phyloP scores from a whole-genome alignment of 129 eudicot species.

The Lonicera japonica region DNA sequence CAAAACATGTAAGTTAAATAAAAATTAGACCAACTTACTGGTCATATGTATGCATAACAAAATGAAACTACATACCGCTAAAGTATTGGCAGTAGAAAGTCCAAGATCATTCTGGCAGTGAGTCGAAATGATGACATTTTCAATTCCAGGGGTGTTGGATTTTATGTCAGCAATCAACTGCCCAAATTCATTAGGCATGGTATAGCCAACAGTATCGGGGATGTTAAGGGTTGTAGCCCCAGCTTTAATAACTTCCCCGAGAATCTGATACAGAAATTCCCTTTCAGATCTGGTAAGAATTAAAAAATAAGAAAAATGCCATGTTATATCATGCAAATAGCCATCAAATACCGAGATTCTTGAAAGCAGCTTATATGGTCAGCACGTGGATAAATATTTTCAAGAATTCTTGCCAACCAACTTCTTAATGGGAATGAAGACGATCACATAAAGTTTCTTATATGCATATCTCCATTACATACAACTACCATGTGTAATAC shows the following conservation, averaged over 20 bases:
- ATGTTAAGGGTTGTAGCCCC: constrained; percentile 91
- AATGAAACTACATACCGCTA: constrained; percentile 41
- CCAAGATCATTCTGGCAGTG: constrained; percentile 98
- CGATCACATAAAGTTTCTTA: too few relatives aligned
- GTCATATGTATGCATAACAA: not conserved
- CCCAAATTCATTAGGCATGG: constrained; percentile 66
- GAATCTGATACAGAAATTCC: constrained; percentile 69
- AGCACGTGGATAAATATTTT: not conserved
- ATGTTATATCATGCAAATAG: not conserved
- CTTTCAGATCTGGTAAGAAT: constrained; percentile 58
- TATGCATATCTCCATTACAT: too few relatives aligned
- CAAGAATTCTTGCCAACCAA: too few relatives aligned
- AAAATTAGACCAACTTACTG: not conserved
- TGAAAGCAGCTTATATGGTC: not conserved
- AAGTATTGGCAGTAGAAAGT: constrained; percentile 86
- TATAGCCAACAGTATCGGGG: constrained; percentile 88
- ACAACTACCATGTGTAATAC: too few relatives aligned
- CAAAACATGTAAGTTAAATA: not conserved
- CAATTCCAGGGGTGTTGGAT: constrained; percentile 85
- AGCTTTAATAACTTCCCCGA: constrained; percentile 80
- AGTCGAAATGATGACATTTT: constrained; percentile 79
- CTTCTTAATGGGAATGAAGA: too few relatives aligned
- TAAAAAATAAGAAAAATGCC: constrained; percentile 1
- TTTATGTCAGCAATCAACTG: constrained; percentile 79
- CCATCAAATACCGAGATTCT: not conserved